Conservation (phyloP, 495 filamentous ascomycete species). For the Podospora sp. region DNA sequence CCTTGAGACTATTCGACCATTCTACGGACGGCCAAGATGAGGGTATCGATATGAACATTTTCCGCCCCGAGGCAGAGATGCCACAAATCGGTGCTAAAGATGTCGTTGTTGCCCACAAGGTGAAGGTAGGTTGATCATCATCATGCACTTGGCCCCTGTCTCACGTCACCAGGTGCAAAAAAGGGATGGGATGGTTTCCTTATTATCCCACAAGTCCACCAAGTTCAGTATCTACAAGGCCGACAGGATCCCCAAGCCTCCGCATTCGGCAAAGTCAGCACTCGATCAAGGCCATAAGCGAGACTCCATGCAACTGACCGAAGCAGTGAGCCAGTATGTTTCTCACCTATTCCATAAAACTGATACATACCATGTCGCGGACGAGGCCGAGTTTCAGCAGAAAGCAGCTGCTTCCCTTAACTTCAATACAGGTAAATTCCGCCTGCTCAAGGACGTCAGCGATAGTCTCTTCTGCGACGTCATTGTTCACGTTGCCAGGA, state of each 20-base stretch:
- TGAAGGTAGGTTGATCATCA: constrained; percentile 34
- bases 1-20: constrained; percentile 44
- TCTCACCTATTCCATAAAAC: constrained; percentile 43
- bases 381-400: constrained; percentile 50
- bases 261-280: constrained; percentile 39
- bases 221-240: constrained; percentile 43
- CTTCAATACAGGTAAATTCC: constrained; percentile 63
- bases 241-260: constrained; percentile 43
- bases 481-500: constrained; percentile 73
- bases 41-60: constrained; percentile 45
- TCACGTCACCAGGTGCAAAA: constrained; percentile 23
- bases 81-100: constrained; percentile 43
- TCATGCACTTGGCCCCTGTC: neutral
- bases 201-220: constrained; percentile 43
- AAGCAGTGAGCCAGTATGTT: constrained; percentile 43
- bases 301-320: constrained; percentile 21
- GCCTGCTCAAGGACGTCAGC: constrained; percentile 65
- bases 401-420: constrained; percentile 42
- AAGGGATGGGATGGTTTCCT: constrained; percentile 29
- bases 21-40: constrained; percentile 35
- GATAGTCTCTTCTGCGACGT: constrained; percentile 65
- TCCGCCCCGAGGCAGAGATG: constrained; percentile 44
- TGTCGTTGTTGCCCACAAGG: constrained; percentile 44
- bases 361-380: constrained; percentile 47
- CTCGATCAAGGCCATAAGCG: constrained; percentile 22